Evolutionary conservation across 768 basidiomycete species (phyloP), one percentile per base, ranked within the genome.

Genomic region (Dentipellis sp.): DNA sequence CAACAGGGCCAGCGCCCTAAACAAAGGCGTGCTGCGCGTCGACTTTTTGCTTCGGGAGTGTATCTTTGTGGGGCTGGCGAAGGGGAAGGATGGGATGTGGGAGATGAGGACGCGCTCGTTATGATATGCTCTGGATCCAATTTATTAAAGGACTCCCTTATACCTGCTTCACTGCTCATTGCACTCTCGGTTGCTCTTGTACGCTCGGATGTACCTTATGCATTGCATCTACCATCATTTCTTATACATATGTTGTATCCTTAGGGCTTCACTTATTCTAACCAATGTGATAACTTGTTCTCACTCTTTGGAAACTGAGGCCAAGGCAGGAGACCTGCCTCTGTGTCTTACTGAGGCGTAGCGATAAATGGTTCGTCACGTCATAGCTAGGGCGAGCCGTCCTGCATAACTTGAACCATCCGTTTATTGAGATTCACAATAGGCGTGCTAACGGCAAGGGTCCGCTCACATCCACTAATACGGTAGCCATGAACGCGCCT

Each of bases 51-150:
- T 79, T 12, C 74, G 73, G 37, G 75, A 75, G 57, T 67, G 70
- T 49, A 63, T 79, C 9, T 78, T 85, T 66, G 69, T 75, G 55
- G 86, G 86, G 7, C 66, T 88, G 56, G 66, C 66, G 50, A 75
- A 76, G 53, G 76, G 77, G 1, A 76, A 72, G 62, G 74, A 78
- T 36, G 84, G 85, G 8, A 72, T 80, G 68, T 86, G 83, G 81
- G 80, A 84, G 68, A 75, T 88, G 64, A 84, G 79, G 68, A 77
- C 80, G 39, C 71, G 67, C 53, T 70, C 59, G 53, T 55, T 57
- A 7, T 50, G 23, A 50, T 50, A 11, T 50, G 7, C 10, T 19
- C 7, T 8, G 42, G 8, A 2, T n/a, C 42, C 17, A 19, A 45
- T 19, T 9, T 45, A 10, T 7, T 14, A 19, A 45, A 45, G 42